Base-by-base conservation (phyloP, 176 grass and related monocot genomes). In the Saccharum spontaneum region DNA sequence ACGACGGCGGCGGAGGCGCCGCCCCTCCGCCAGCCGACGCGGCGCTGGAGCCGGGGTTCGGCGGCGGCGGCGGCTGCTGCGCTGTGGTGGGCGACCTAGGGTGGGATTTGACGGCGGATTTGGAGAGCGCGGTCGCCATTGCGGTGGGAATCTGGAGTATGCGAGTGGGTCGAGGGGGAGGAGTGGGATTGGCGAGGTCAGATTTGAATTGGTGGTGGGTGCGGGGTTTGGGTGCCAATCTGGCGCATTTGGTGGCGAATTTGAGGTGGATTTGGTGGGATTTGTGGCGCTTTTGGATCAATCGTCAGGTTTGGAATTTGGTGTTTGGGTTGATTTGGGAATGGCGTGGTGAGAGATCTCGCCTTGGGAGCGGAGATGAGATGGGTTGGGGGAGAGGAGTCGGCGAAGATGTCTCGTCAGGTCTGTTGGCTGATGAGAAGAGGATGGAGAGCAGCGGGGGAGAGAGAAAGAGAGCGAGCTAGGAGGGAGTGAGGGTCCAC, bases 121-220 rank as follows among this genome's bases (percentile, higher is more conserved):
- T 94, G 26, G 89, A 91, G 30, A 86, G 30, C 73, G 74, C 76
- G 22, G 87, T 83, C 17, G 92, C 90, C 92, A 94, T 94, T 45
- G 49, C 63, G 41, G 70, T 17, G 68, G 80, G 76, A 78, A 61
- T 66, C 83, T 74, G 59, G 67, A 28, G 38, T 80, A 62, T 76
- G 87, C 77, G 15, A 46, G 24, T 49, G 48, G 26, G 62, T 5
- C 10, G 3, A 18, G 71, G 66, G 30, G 23, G 18, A 39, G 39
- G 15, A 33, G 40, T 36, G 43, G 68, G 24, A 76, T 62, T 75
- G 44, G 78, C 72, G 74, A 78, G 55, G 45, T 88, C 82, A 91
- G 89, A 89, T 92, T 86, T 86, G 79, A 88, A 86, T 66, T 48
- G 48, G 46, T 48, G 48, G 46, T 39, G 49, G 86, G 73, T 17